Evolutionary conservation across 441 rosid genomes (phyloP), one percentile per base, ranked within the genome.

Genomic region (Flueggea neowawraea): DNA sequence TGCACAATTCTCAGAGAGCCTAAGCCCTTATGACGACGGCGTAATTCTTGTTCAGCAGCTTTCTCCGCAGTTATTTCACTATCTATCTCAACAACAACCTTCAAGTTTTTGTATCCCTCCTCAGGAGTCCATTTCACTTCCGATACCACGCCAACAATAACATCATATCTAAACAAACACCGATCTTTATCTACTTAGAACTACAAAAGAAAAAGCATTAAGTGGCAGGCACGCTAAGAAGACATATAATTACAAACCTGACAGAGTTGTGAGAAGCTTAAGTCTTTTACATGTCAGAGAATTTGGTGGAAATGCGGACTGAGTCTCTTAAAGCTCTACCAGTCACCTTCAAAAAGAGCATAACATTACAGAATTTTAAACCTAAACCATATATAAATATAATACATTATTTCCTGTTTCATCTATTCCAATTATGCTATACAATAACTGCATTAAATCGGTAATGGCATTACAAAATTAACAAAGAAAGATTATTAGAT

Each of bases 321-420:
- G 98, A 94, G 61, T 94, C 97, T 72, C 78, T 84, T 76, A 94
- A 73, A 70, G 95, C 97, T 75, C 75, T 83, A 63, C 89, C 96
- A 53, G 96, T 77, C 75, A 91, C 91, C 99, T 94, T 62, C 55
- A 54, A n/a, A 71, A 56, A 28, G 59, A 63, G 70, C 65, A 31
- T 16, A 39, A 53, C 62, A 56, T 6, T 43, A 48, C 36, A 41
- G 31, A 16, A 57, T 15, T 44, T 41, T 13, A 15, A 22, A 22
- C 31, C 28, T 13, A 13, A 32, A 44, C 41, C 28, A 22, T 22
- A 22, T n/a, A n/a, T n/a, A n/a, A n/a, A n/a, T 36, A 36, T 8
- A 36, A 36, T 5, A 5, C 41, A 5, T 5, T 36, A 8, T 5
- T 36, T 36, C 41, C 9, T 36, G 0, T 36, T 36, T 36, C 41